phyloP scores from a whole-genome alignment of 495 filamentous ascomycete genomes.

The Penicillium canariense region DNA sequence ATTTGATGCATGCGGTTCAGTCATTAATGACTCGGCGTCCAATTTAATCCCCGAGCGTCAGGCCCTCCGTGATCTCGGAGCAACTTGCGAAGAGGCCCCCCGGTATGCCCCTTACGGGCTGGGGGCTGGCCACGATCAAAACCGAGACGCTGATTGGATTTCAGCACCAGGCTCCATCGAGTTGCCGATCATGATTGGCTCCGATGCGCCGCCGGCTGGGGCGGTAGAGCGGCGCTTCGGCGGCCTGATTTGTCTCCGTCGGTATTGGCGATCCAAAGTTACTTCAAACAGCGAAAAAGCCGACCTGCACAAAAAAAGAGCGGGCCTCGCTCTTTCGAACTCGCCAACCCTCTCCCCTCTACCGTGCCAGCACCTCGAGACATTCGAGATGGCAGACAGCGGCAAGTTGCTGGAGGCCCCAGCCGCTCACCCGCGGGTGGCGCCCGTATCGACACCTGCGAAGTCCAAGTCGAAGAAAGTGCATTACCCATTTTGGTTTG shows the following conservation, averaged over 20 bases:
- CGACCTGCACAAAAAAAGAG: constrained; percentile 13
- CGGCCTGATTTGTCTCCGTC: constrained; percentile 41
- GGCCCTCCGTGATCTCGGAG: too few species aligned
- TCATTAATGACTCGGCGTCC: too few species aligned
- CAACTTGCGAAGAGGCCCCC: neutral
- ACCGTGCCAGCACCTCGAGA: constrained; percentile 24
- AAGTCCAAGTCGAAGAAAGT: constrained; percentile 39
- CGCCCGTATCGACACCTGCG: constrained; percentile 27
- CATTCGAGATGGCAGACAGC: constrained; percentile 40
- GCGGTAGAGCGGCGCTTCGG: constrained; percentile 31
- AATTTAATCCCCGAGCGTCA: constrained; percentile 19
- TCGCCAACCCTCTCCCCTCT: constrained; percentile 9
- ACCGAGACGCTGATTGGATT: constrained; percentile 42
- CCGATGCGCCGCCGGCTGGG: constrained; percentile 12
- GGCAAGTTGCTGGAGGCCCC: constrained; percentile 37
- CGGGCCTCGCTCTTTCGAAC: neutral
- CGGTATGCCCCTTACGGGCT: constrained; percentile 21
- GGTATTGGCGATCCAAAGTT: constrained; percentile 29
- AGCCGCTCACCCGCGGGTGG: constrained; percentile 23
- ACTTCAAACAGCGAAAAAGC: constrained; percentile 26
- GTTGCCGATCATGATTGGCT: constrained; percentile 15
- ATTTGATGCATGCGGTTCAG: too few species aligned
- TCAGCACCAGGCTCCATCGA: neutral
- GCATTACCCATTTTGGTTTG: constrained; percentile 90
- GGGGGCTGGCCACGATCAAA: constrained; percentile 8